Evolutionary conservation across 2,329 filamentous ascomycete genomes (phyloP).

Genomic region (Truncatella angustata): DNA sequence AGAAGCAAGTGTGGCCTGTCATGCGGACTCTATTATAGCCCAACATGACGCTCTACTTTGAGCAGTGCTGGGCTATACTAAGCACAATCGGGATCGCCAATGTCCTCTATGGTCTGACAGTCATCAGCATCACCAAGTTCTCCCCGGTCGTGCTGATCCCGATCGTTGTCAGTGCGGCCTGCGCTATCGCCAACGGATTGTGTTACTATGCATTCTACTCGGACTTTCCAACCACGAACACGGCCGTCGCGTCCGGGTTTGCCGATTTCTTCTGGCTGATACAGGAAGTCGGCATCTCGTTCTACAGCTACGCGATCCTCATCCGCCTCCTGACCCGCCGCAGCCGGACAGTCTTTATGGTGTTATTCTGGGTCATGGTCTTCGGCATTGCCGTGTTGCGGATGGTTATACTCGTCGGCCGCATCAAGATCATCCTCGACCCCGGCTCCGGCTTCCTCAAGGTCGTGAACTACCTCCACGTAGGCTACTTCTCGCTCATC

Average conservation of each 20-base stretch:
- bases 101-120: conserved; percentile 35
- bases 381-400: conserved; percentile 49
- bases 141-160: conserved; percentile 38
- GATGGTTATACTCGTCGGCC: conserved; percentile 31
- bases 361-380: conserved; percentile 57
- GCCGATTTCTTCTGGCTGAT: conserved; percentile 41
- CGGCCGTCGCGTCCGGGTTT: conserved; percentile 34
- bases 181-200: conserved; percentile 40
- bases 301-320: conserved; percentile 52
- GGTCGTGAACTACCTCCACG: conserved; percentile 36
- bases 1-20: background rate
- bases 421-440: conserved; percentile 28
- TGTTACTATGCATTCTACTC: conserved; percentile 42
- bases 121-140: conserved; percentile 38
- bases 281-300: conserved; percentile 42
- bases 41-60: conserved; percentile 31
- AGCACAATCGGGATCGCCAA: conserved; percentile 42
- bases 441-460: conserved; percentile 22
- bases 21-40: background rate
- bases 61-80: conserved; percentile 43
- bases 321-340: conserved; percentile 46
- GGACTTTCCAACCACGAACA: conserved; percentile 19
- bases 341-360: conserved; percentile 40
- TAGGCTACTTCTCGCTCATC: conserved; percentile 40
- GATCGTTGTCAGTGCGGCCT: conserved; percentile 34